Evolutionary conservation across 1,139 yeast genomes (phyloP).

Genomic region (Martiniozyma asiatica): DNA sequence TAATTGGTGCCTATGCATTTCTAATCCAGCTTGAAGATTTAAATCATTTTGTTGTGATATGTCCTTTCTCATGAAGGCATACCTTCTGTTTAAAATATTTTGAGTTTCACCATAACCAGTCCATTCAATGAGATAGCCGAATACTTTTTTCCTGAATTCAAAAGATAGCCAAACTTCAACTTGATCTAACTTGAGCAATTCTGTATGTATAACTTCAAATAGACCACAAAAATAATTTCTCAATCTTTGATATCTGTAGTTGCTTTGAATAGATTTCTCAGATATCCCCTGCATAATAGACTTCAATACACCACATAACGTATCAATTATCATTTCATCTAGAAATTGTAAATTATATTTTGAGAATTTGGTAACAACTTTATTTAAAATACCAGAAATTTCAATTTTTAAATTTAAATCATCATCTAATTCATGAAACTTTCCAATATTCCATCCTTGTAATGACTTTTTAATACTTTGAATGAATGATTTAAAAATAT

Average conservation of each 20-base stretch:
- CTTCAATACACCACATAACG: constrained; percentile 52
- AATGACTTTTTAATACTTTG: constrained; percentile 64
- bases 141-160: constrained; percentile 75
- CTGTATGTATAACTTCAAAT: constrained; percentile 51
- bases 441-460: constrained; percentile 34
- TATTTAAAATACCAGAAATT: constrained; percentile 61
- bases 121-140: constrained; percentile 82
- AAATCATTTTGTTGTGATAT: constrained; percentile 37
- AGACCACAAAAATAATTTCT: constrained; percentile 75
- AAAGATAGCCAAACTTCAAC: constrained; percentile 62
- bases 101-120: constrained; percentile 74
- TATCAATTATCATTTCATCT: constrained; percentile 63
- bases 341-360: constrained; percentile 37
- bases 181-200: constrained; percentile 11
- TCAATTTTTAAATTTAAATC: constrained; percentile 46
- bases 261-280: constrained; percentile 44
- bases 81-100: constrained; percentile 53
- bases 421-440: constrained; percentile 4
- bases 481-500: constrained; percentile 70
- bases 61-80: constrained; percentile 43
- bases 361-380: constrained; percentile 56
- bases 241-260: constrained; percentile 63
- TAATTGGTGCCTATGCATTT: constrained; percentile 63
- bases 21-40: constrained; percentile 63
- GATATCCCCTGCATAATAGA: constrained; percentile 55